phyloP scores from a whole-genome alignment of 495 filamentous ascomycete species.

The Penicillium waksmanii region DNA sequence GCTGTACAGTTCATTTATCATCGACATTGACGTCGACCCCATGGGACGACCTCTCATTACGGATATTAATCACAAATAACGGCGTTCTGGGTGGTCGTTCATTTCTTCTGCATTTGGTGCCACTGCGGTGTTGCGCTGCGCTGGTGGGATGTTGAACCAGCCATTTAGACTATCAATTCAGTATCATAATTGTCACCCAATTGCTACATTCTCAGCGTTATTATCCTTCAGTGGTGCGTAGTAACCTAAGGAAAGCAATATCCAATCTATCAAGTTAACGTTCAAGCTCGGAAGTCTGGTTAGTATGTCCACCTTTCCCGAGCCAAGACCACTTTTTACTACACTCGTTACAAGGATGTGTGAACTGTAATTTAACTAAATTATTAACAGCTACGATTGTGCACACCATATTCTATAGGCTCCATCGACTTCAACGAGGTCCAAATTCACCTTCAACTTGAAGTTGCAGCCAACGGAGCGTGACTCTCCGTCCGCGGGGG shows the following conservation, averaged over 20 bases:
- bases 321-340: too few relatives aligned
- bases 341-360: too few relatives aligned
- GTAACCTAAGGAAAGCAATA: background rate
- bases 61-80: constrained; percentile 20
- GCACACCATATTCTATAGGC: too few relatives aligned
- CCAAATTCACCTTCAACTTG: background rate
- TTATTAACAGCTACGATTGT: too few relatives aligned
- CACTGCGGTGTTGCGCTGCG: background rate
- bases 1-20: constrained; percentile 34
- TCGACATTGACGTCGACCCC: constrained; percentile 3
- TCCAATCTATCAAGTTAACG: too few relatives aligned
- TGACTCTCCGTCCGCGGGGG: constrained; percentile 17
- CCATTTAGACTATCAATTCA: constrained; percentile 27
- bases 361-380: too few relatives aligned
- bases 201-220: background rate
- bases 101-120: constrained; percentile 11
- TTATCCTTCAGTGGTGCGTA: background rate
- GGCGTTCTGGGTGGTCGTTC: constrained; percentile 27
- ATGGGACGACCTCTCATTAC: constrained; percentile 11
- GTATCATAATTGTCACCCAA: constrained; percentile 21
- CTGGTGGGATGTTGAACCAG: constrained; percentile 14
- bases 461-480: constrained; percentile 7
- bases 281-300: too few relatives aligned
- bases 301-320: too few relatives aligned
- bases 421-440: background rate